These are phyloP conservation scores for Pochonia chlamydosporia DNA, from an alignment of 2,329 filamentous ascomycete genomes.

Conservation along the genomic window DNA sequence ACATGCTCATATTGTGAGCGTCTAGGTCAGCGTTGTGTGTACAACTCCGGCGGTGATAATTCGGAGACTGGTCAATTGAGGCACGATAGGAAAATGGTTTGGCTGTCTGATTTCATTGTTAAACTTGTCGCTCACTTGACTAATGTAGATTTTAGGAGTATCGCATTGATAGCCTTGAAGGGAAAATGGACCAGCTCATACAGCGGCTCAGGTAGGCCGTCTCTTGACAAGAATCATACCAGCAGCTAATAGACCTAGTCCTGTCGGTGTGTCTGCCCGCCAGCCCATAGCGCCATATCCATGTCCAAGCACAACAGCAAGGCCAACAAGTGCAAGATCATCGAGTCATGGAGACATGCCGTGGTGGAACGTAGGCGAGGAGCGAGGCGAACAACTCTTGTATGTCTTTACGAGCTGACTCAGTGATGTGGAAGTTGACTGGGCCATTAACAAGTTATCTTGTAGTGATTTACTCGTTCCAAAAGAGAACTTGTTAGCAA, in stretches of 20 bases:
- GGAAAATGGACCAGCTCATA: slow-evolving; percentile 17
- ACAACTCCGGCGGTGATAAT: slow-evolving; percentile 23
- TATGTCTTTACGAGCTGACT: too few species aligned
- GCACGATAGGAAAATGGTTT: slow-evolving; percentile 14
- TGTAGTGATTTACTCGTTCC: slow-evolving; percentile 1
- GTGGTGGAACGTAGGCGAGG: slow-evolving; percentile 6
- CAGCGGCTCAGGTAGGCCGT: slow-evolving; percentile 12
- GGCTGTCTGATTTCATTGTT: background rate
- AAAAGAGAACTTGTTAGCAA: slow-evolving; percentile 9
- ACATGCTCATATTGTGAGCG: slow-evolving; percentile 42
- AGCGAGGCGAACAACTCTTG: background rate
- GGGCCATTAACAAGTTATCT: background rate
- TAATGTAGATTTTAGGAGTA: slow-evolving; percentile 20
- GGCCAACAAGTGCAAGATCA: background rate
- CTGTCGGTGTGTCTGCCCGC: background rate
- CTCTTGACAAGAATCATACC: background rate
- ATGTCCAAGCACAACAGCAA: background rate
- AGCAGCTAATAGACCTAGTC: background rate
- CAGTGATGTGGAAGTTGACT: background rate
- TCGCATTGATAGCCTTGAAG: slow-evolving; percentile 26
- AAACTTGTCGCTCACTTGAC: background rate
- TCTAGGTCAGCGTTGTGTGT: slow-evolving; percentile 40
- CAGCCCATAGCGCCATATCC: background rate
- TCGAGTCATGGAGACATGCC: slow-evolving; percentile 6
- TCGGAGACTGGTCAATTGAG: slow-evolving; percentile 6